Base-by-base conservation (phyloP, 768 basidiomycete species). In the Macrolepiota dolichaula region DNA sequence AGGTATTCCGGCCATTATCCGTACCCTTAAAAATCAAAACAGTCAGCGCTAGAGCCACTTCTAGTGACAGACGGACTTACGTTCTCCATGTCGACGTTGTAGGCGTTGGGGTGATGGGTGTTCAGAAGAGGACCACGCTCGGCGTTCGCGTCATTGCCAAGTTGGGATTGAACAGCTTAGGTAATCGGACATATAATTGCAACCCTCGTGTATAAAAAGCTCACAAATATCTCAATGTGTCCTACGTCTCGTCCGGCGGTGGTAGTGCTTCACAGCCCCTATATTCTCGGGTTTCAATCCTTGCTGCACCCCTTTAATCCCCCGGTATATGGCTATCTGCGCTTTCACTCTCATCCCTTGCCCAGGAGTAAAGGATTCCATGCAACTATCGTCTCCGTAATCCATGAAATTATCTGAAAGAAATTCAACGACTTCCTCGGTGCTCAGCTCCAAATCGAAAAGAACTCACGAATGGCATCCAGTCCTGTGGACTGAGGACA, bases 1-100 rank as follows among this genome's bases (percentile, higher is more conserved):
- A 88, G 86, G 86, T 87, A 55, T 83, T 83, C 60, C 35, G 52
- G 5, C 42, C 52, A 37, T 53, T 52, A 36, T 61, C 59, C 15
- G 59, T 22, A n/a, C 22, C 59, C 59, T 61, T 13, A 19, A n/a
- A 25, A 35, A 32, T n/a, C 5, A 47, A 1, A 9, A 25, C 11
- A 19, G 25, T 46, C 13, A 54, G 29, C 36, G 38, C 40, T 37
- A 38, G 37, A 12, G n/a, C 4, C n/a, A 19, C 10, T 24, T 10
- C 2, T 12, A 25, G 3, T 4, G 10, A 22, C n/a, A 13, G 24
- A 38, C 36, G 22, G 10, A 25, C 59, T 61, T 46, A 61, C 59
- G 25, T 54, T 47, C 13, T 49, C 59, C 59, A 61, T 61, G 51
- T 22, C n/a, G 59, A 29, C 25, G 40, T 22, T 15, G 9, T 7